phyloP scores from a whole-genome alignment of 805 yeast species.

The Metschnikowia continentalis region DNA sequence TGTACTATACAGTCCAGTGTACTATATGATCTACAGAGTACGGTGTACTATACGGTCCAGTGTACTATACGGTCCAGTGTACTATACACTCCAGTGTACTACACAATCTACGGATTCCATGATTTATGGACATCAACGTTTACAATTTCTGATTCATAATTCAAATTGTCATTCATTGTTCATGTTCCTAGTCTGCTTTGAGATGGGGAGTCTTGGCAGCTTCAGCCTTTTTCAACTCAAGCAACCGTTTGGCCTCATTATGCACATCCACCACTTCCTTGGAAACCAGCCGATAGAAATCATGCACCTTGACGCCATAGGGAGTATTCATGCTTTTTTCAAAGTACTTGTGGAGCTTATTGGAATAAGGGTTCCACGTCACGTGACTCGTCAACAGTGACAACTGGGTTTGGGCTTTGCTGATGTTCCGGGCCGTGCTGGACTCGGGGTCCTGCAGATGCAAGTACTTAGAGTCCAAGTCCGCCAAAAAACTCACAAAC shows the following conservation, averaged over 20 bases:
- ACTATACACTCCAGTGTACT: no score
- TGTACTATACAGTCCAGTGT: no score
- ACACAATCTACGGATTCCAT: no score
- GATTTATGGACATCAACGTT: no score
- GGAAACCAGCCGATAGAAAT: constrained; percentile 53
- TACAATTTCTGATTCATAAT: no score
- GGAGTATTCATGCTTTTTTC: constrained; percentile 44
- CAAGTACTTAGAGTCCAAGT: constrained; percentile 54
- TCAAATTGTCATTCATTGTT: no score
- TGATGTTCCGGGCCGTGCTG: constrained; percentile 28
- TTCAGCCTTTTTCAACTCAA: constrained; percentile 43
- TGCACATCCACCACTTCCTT: constrained; percentile 62
- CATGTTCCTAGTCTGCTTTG: no score
- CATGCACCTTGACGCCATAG: constrained; percentile 57
- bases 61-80: no score
- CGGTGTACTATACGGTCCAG: no score
- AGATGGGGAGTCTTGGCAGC: no score
- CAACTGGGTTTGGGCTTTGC: constrained; percentile 23
- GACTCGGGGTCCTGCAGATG: constrained; percentile 54
- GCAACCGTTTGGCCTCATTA: constrained; percentile 68
- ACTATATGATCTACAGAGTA: no score
- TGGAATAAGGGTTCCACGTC: constrained; percentile 28
- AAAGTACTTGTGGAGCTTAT: constrained; percentile 40
- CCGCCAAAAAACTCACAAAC: constrained; percentile 53
- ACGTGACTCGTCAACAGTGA: constrained; percentile 37